A percentile compares a stretch with the other conserved stretches of the same genome.
Conservation (phyloP, 2,329 filamentous ascomycete genomes). For the Xylaria sp. region DNA sequence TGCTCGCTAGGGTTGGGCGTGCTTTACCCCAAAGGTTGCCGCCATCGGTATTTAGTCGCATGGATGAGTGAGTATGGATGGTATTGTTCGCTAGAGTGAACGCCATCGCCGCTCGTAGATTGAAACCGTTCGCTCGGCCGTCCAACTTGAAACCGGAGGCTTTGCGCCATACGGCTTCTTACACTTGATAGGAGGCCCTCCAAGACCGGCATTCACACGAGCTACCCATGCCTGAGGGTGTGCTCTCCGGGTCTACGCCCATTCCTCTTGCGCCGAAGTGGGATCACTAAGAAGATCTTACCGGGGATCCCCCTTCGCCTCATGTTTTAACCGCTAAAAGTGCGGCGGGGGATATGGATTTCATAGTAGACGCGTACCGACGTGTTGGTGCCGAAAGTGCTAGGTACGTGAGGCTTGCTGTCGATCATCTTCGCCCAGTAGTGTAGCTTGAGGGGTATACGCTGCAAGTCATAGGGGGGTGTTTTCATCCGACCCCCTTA, state of each 20-base stretch:
- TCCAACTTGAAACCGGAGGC: conserved; percentile 19
- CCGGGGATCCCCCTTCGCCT: neutral
- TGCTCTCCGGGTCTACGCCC: neutral
- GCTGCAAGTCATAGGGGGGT: conserved; percentile 13
- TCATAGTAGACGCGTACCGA: conserved; percentile 1
- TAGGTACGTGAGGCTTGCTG: conserved; percentile 17
- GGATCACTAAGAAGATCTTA: neutral
- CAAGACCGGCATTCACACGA: conserved; percentile 4
- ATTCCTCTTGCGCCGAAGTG: neutral
- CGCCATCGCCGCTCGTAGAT: neutral
- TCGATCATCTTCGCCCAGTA: conserved; percentile 6
- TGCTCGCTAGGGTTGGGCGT: neutral
- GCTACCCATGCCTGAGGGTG: neutral
- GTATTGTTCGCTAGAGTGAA: neutral
- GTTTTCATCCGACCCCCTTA: conserved; percentile 19
- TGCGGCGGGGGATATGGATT: neutral
- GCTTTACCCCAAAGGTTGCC: neutral
- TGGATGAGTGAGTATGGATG: neutral
- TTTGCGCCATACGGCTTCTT: conserved; percentile 4
- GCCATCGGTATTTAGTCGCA: conserved; percentile 5
- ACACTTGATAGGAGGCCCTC: conserved; percentile 16
- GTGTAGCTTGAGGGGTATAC: conserved; percentile 19
- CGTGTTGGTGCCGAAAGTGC: conserved; percentile 17
- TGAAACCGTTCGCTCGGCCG: conserved; percentile 9
- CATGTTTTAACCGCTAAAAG: neutral